Evolutionary conservation across 306 rosid species (phyloP), one percentile per base, ranked within the genome.

Genomic region (Sicyos edulis): DNA sequence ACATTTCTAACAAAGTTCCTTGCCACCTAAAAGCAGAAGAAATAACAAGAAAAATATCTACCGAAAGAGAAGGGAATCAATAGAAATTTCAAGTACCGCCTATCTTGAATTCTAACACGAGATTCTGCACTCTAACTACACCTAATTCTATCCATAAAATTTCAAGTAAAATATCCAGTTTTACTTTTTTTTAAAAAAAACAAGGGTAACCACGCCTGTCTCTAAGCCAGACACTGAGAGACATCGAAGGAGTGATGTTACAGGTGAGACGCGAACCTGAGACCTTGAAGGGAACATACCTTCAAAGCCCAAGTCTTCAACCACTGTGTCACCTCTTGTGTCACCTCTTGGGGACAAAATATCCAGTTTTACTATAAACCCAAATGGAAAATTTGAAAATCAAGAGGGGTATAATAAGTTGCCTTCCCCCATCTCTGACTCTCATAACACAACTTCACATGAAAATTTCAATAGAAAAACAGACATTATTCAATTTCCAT

Each of bases 1-100:
- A 62, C 47, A 63, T 34, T 62, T 63, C 15, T 63, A 8, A 63
- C 70, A 63, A 10, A 34, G 52, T 63, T 63, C 29, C 26, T 4
- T 1, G 52, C 37, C 26, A 63, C 51, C 47, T 40, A 9, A 9
- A 63, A 63, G 51, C 16, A 10, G 42, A 37, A 37, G 70, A 37
- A 63, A 4, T 15, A 63, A 63, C 51, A 17, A n/a, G 24, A n/a
- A 40, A 4, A 63, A 40, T 2, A 63, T 62, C 24, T 37, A 37
- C 9, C 4, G 0, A 40, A 7, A 6, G 26, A 15, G 42, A 19
- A 16, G 11, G 19, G 47, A 61, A 60, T 29, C 4, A 60, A 60
- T 26, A 60, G 19, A 60, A 60, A 26, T 12, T 60, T 60, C 66
- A 9, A 63, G 50, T 63, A 63, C 51, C 26, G 34, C 49, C 26